These are phyloP conservation scores for Vanrija humicola DNA, from an alignment of 1,284 basidiomycete species.

Conservation along the genomic window DNA sequence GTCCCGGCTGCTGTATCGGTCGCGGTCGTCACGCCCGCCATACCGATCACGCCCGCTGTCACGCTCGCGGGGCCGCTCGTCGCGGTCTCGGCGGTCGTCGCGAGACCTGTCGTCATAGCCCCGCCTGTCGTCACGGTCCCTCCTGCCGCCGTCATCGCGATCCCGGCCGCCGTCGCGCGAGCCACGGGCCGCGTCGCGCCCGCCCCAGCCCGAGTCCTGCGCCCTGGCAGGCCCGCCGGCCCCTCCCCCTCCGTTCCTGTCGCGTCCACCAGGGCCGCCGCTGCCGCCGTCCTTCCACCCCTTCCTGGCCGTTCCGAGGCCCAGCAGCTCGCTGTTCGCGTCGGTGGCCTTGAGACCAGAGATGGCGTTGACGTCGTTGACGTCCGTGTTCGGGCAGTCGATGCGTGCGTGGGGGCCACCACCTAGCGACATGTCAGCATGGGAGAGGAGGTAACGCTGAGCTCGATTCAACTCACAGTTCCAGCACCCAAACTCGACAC, in stretches of 20 bases:
- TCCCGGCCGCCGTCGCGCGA: conserved; percentile 9
- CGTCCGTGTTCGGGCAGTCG: conserved; percentile 42
- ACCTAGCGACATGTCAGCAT: conserved; percentile 18
- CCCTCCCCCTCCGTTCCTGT: conserved; percentile 17
- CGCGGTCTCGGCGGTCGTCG: neutral
- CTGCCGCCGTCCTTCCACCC: neutral
- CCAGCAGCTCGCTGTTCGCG: too few species aligned
- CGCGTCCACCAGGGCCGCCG: conserved; percentile 7
- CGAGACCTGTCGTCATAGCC: neutral
- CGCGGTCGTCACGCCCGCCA: neutral
- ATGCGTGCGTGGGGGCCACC: conserved; percentile 85
- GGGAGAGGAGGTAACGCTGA: too few species aligned
- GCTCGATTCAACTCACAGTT: conserved; percentile 53
- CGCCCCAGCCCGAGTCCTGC: too few species aligned
- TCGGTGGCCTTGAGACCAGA: conserved; percentile 15
- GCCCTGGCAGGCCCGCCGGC: conserved; percentile 24
- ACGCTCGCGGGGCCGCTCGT: conserved; percentile 3
- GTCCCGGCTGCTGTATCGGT: neutral
- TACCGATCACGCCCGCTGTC: conserved; percentile 8
- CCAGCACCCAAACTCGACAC: conserved; percentile 72
- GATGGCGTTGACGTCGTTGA: conserved; percentile 31
- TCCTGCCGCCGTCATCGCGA: neutral
- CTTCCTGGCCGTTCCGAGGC: neutral
- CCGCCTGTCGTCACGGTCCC: neutral
- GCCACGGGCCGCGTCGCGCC: neutral